These are phyloP conservation scores for Lindgomyces ingoldianus DNA, from an alignment of 495 filamentous ascomycete species.

Conservation along the genomic window DNA sequence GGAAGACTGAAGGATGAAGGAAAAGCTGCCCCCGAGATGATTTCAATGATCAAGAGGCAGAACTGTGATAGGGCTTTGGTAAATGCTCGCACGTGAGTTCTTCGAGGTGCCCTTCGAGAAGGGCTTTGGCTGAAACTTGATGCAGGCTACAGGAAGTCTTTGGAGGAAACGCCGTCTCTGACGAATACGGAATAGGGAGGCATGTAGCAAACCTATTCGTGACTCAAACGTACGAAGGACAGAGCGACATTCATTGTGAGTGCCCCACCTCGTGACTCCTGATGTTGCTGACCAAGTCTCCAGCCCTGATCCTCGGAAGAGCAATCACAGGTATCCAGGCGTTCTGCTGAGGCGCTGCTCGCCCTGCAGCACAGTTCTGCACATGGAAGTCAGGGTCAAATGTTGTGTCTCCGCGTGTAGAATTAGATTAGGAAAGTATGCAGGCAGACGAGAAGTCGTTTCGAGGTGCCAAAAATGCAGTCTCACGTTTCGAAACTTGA, in stretches of 20 bases:
- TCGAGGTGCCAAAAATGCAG: neutral
- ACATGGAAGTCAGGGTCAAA: neutral
- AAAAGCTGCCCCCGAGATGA: constrained; percentile 89
- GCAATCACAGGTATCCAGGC: constrained; percentile 72
- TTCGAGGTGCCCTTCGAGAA: neutral
- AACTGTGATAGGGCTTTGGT: constrained; percentile 90
- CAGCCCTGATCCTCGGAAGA: constrained; percentile 67
- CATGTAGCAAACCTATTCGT: constrained; percentile 97
- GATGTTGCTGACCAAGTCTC: constrained; percentile 28
- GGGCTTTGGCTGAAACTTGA: constrained; percentile 21
- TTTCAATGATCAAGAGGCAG: constrained; percentile 96
- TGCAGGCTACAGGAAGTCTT: constrained; percentile 86
- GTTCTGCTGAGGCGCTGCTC: constrained; percentile 52
- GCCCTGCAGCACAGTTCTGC: neutral
- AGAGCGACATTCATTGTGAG: constrained; percentile 94
- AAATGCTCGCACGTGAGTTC: constrained; percentile 70
- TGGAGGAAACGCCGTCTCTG: constrained; percentile 93
- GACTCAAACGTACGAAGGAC: constrained; percentile 96
- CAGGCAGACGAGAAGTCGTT: neutral
- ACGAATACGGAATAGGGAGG: constrained; percentile 91
- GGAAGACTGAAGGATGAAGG: constrained; percentile 91
- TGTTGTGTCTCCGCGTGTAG: neutral
- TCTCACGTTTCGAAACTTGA: constrained; percentile 28
- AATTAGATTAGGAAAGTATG: neutral
- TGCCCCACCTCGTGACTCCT: constrained; percentile 23